Evolutionary conservation across 78 protist genomes (phyloP), one percentile per base, ranked within the genome.

Genomic region (Bigelowiella natans): DNA sequence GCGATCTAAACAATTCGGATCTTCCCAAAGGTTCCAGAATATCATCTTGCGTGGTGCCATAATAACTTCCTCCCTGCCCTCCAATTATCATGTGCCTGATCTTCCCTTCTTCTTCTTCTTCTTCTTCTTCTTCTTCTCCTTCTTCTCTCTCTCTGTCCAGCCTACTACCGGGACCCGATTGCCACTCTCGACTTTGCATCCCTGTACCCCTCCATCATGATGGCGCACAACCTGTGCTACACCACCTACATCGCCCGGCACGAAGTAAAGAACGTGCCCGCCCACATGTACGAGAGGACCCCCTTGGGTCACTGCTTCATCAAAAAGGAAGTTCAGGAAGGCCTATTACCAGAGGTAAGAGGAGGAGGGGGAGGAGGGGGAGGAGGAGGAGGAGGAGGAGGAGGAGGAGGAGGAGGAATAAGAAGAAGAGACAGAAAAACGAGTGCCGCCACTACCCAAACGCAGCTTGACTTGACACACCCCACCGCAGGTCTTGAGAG

Each of bases 131-230:
- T n/a, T n/a, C n/a, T 28, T 3, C 2, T 83, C 7, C 34, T 83
- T 2, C 39, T 83, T n/a, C n/a, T n/a, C n/a, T n/a, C n/a, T n/a
- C n/a, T n/a, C n/a, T n/a, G n/a, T n/a, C n/a, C n/a, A n/a, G n/a
- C n/a, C 82, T 73, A 88, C 86, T 39, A 91, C 84, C 18, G 1
- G 2, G 90, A 89, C 36, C 99, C 99, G 28, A 95, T 99, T 11
- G 96, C 99, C 29, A 97, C 99, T 0, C 95, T 99, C 64, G 99
- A 99, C 92, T 99, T 99, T 90, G 92, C 99, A 7, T 95, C 98
- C 85, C 97, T 99, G 82, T 99, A 99, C 93, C 99, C 99, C 31
- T 97, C 99, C 2, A 99, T 99, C 91, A 99, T 99, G 99, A 97
- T 98, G 97, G 99, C 99, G 3, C 99, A 98, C 92, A 99, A 99